A percentile compares a stretch with the other conserved stretches of the same genome.
phyloP scores from a whole-genome alignment of 2,329 filamentous ascomycete genomes.

The Fusarium sulawesiense region DNA sequence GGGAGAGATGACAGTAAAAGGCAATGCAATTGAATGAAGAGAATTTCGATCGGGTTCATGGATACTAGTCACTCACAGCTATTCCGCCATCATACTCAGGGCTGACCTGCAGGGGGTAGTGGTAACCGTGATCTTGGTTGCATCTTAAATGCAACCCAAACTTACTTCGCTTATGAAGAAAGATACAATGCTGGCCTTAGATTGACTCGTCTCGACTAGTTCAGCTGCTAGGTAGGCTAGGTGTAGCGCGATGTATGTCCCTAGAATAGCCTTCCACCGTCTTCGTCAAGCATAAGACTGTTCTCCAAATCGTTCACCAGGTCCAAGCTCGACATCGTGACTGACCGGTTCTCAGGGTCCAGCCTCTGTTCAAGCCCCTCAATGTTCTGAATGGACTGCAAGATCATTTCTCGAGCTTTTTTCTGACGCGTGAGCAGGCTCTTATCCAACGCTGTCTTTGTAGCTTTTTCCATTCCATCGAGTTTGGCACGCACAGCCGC shows the following conservation, averaged over 20 bases:
- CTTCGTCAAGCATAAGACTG: not conserved
- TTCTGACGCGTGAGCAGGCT: not conserved
- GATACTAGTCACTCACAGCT: not conserved
- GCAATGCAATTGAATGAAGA: not conserved
- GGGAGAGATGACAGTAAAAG: not conserved
- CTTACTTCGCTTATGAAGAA: rapidly evolving
- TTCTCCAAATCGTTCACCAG: conserved; percentile 4
- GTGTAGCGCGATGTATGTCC: not conserved
- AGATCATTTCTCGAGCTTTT: not conserved
- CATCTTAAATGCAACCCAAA: not conserved
- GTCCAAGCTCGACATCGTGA: not conserved
- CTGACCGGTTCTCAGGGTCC: not conserved
- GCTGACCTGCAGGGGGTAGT: not conserved
- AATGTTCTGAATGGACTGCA: not conserved
- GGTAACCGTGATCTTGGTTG: not conserved
- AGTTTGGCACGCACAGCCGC: not conserved
- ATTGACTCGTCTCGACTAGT: not conserved
- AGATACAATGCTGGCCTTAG: not conserved
- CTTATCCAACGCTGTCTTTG: rapidly evolving
- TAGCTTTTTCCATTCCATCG: not conserved
- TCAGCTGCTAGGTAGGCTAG: not conserved
- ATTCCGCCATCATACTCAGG: not conserved
- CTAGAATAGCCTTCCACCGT: not conserved
- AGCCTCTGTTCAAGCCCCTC: not conserved
- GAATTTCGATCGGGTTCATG: not conserved